Evolutionary conservation across 2,329 filamentous ascomycete species (phyloP).

Genomic region (Onygenales sp.): DNA sequence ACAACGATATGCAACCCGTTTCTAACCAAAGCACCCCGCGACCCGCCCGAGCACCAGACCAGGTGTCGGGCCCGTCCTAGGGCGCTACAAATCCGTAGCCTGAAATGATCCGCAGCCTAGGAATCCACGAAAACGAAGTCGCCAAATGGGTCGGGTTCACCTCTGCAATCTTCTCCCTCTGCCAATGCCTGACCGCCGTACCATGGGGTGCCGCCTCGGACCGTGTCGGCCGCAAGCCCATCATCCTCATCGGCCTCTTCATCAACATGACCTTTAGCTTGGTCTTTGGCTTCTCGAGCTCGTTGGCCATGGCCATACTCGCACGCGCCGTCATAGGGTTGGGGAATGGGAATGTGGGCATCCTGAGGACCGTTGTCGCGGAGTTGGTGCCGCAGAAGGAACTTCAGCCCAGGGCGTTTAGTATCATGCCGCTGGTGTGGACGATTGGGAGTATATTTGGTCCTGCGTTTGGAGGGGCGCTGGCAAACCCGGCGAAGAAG

Average conservation of each 20-base stretch:
- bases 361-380: constrained; percentile 83
- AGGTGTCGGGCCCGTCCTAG: too few relatives aligned
- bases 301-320: constrained; percentile 66
- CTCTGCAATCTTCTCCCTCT: constrained; percentile 61
- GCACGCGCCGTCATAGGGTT: constrained; percentile 70
- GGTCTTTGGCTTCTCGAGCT: constrained; percentile 74
- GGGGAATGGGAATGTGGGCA: constrained; percentile 89
- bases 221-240: constrained; percentile 67
- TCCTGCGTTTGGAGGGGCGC: constrained; percentile 75
- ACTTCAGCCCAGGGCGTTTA: constrained; percentile 81
- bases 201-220: constrained; percentile 72
- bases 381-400: constrained; percentile 84
- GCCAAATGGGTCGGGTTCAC: constrained; percentile 73
- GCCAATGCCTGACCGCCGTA: constrained; percentile 62
- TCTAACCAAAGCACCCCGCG: too few relatives aligned
- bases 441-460: constrained; percentile 80
- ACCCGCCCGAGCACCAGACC: too few relatives aligned
- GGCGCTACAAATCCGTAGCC: constrained; percentile 37
- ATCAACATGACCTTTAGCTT: constrained; percentile 76
- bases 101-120: constrained; percentile 76
- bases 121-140: constrained; percentile 56
- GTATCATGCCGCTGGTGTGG: constrained; percentile 87
- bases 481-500: constrained; percentile 70
- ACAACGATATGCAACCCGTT: too few relatives aligned
- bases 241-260: constrained; percentile 62